These are phyloP conservation scores for Clonostachys sp. DNA, from an alignment of 2,329 filamentous ascomycete species.

Conservation along the genomic window DNA sequence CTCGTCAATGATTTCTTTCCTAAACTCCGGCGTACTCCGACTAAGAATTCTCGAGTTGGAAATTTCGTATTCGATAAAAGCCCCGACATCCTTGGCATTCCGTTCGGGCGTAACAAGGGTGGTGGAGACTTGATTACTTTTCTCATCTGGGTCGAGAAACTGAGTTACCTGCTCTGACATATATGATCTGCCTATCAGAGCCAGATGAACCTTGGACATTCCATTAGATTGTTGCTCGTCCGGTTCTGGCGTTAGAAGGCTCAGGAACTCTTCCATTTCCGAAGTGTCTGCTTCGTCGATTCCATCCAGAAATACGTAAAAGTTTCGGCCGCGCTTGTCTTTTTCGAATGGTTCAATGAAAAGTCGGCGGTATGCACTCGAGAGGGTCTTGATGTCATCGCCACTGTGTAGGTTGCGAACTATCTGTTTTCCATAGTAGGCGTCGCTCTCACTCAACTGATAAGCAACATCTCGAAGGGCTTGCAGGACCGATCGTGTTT, in stretches of 20 bases:
- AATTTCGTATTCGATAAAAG: slow-evolving; percentile 35
- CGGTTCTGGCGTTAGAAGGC: slow-evolving; percentile 19
- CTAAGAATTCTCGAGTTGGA: slow-evolving; percentile 28
- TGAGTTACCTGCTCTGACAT: slow-evolving; percentile 28
- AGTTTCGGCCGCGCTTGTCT: slow-evolving; percentile 20
- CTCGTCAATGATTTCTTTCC: slow-evolving; percentile 28
- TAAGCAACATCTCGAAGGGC: slow-evolving; percentile 39
- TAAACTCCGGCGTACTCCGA: slow-evolving; percentile 21
- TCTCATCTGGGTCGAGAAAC: slow-evolving; percentile 22
- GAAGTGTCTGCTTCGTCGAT: slow-evolving; percentile 36
- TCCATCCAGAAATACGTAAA: slow-evolving; percentile 40
- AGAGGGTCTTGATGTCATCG: slow-evolving; percentile 35
- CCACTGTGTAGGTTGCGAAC: slow-evolving; percentile 21
- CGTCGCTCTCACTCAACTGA: slow-evolving; percentile 39
- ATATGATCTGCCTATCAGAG: slow-evolving; percentile 34
- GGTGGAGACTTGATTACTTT: slow-evolving; percentile 24
- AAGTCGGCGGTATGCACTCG: slow-evolving; percentile 35
- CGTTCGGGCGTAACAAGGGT: slow-evolving; percentile 36
- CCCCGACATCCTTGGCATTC: slow-evolving; percentile 32
- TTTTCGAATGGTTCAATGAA: slow-evolving; percentile 30
- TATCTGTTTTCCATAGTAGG: slow-evolving; percentile 35
- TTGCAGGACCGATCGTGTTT: slow-evolving; percentile 36
- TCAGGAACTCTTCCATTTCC: slow-evolving; percentile 29
- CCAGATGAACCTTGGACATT: slow-evolving; percentile 24
- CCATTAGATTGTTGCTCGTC: slow-evolving; percentile 2